Evolutionary conservation across 106 monocot genomes (phyloP), one percentile per base, ranked within the genome.

Genomic region (Amphibolis antarctica): DNA sequence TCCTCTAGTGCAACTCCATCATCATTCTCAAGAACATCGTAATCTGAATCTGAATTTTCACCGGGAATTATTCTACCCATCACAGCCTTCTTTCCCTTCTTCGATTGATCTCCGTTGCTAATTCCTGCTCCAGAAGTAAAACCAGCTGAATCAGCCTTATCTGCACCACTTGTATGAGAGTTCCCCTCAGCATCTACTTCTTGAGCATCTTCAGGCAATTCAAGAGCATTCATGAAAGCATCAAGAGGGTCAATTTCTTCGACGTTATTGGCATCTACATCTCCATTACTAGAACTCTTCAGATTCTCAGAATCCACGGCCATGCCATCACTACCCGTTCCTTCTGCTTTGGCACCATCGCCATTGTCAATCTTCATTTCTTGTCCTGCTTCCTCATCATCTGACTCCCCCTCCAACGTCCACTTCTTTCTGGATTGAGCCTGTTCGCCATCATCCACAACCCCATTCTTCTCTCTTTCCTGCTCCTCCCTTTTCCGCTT

Each of bases 181-280:
- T 29, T 66, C 44, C 29, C 54, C 11, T 9, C 68, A 59, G 22
- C 59, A 62, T 28, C 65, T 24, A 42, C 75, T 72, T 89, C 83
- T 49, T 84, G 80, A 23, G 80, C 86, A 63, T 86, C 82, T 55
- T 79, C 82, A 6, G 96, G 96, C 60, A 96, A 49, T 31, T 86
- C 86, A 75, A 84, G 80, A 6, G 82, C 78, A 68, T 80, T 86
- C 96, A 96, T 96, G 50, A 84, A 96, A 29, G 96, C 96, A 80
- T 96, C 96, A n/a, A 96, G 77, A 7, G 96, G 89, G 66, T 96
- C 96, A 24, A 90, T 77, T 52, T 96, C 93, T 54, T 89, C 96
- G 20, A 75, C 83, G 4, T 45, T 66, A 66, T 60, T 71, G 18
- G 36, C 71, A 62, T n/a, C 67, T 18, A 25, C 55, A 76, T 60